Base-by-base conservation (phyloP, 2,329 filamentous ascomycete species). In the Drechslera avenae region DNA sequence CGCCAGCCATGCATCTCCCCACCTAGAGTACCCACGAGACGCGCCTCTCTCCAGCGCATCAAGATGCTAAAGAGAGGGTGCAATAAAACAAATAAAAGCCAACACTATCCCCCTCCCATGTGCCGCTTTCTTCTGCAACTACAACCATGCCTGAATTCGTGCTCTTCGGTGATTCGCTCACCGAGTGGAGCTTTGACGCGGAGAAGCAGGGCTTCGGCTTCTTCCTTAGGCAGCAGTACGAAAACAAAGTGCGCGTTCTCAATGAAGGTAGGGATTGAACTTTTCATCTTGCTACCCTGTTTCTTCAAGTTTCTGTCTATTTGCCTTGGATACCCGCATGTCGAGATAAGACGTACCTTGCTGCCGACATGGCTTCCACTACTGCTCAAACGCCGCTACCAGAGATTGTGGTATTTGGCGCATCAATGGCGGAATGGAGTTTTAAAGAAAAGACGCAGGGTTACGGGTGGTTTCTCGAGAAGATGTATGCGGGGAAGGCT, bases 151-250 rank as follows among this genome's bases (percentile, higher is more conserved):
- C 64, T 1, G 54, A 68, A 18, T 63, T 74, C 33, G 52, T 73
- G 2, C 62, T 74, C 3, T 72, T 74, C 35, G 71, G 71, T 3
- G 69, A 66, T 34, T 73, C 70, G 1, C 60, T 74, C 5, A 73
- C 67, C 0, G 52, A 69, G 54, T 73, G 66, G 66, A 55, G 56
- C 17, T 74, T 73, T 46, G 49, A 63, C 14, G 59, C 63, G 36
- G 8, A 53, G 3, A 66, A 55, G 1, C 40, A 59, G 18, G 70
- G 70, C 5, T 72, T 68, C 36, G 71, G 71, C 6, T 65, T 60
- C 56, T 52, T 59, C 9, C 57, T 73, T 9, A 45, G 62, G 41
- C 41, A 63, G 14, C 50, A 50, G 43, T 73, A 73, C 37, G 30
- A 43, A n/a, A 57, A 54, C 12, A 67, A 67, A 39, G 64, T 53